Percentiles rank a stretch among this genome's conserved stretches.
Conservation (phyloP, 2,329 filamentous ascomycete genomes). For the Colletotrichum tofieldiae region DNA sequence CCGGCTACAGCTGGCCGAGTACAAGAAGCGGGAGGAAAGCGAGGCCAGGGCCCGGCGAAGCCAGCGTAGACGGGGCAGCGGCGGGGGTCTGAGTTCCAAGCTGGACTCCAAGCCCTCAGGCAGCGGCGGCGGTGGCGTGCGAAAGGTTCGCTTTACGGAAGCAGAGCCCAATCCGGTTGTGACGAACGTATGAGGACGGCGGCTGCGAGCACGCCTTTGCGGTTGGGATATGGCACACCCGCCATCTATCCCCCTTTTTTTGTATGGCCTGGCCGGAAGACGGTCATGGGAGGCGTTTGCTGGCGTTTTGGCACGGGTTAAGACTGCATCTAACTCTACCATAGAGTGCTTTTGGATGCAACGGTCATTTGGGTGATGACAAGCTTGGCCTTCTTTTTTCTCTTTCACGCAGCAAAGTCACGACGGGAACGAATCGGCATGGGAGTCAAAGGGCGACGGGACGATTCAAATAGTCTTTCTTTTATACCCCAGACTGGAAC, state of each 20-base stretch:
- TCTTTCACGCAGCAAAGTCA: constrained; percentile 4
- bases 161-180: constrained; percentile 49
- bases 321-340: constrained; percentile 9
- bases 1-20: constrained; percentile 74
- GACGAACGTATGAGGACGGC: constrained; percentile 26
- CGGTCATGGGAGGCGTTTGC: constrained; percentile 15
- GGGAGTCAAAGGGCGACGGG: neutral
- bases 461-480: constrained; percentile 39
- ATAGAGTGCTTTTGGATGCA: constrained; percentile 3
- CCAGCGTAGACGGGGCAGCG: constrained; percentile 62
- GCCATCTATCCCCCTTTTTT: neutral
- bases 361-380: constrained; percentile 18
- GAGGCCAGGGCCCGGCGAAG: constrained; percentile 72
- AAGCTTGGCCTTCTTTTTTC: constrained; percentile 15
- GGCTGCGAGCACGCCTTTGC: neutral
- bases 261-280: neutral
- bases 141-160: constrained; percentile 60
- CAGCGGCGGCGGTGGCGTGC: constrained; percentile 47
- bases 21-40: constrained; percentile 72
- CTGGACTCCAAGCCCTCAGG: constrained; percentile 40
- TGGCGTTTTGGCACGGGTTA: constrained; percentile 18
- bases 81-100: constrained; percentile 42
- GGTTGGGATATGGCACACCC: neutral
- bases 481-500: constrained; percentile 38
- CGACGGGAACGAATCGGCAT: constrained; percentile 2